Base-by-base conservation (phyloP, 2,329 filamentous ascomycete genomes). In the Stagonosporopsis vannaccii region DNA sequence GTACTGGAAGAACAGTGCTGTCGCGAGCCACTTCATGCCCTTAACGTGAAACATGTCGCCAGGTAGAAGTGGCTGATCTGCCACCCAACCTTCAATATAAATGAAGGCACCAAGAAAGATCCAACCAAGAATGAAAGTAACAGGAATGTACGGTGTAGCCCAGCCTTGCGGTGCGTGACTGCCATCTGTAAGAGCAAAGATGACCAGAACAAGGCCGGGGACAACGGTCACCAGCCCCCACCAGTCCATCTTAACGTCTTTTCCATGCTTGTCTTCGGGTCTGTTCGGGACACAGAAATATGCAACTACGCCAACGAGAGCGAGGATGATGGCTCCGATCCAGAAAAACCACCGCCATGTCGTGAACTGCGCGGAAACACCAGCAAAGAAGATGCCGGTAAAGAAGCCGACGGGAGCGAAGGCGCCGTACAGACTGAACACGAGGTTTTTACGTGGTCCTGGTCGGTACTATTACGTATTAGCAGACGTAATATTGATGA, bases 151-250 rank as follows among this genome's bases (percentile, higher is more conserved):
- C 1, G 89, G 87, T 0, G 88, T 91, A n/a, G 75, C 79, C 90
- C 90, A 94, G 1, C 87, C 85, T 2, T 86, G 71, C 0, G 87
- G 83, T 0, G 89, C 89, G 70, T 91, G 86, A 0, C 87, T 84
- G 7, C 87, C 87, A 43, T 91, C 87, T 0, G 90, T 92, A 47
- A 95, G 84, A 0, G 90, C 88, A 65, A 88, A 94, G 0, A 92
- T 87, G 8, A 91, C 80, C 23, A 95, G 80, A 2, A 90, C 80
- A 12, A 92, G 74, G 0, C 88, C 90, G 7, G 75, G 70, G 1
- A 76, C 65, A 8, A 76, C 70, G 6, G 72, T 75, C 0, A 65
- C 53, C 3, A 72, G 66, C 11, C 75, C 75, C 59, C 65, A 62
- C 75, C 75, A 77, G 47, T 77, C 75, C 74, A 77, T 76, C 52